A percentile compares a stretch with the other conserved stretches of the same genome.
phyloP scores from a whole-genome alignment of 2,329 filamentous ascomycete genomes.

The Curvularia sp. region DNA sequence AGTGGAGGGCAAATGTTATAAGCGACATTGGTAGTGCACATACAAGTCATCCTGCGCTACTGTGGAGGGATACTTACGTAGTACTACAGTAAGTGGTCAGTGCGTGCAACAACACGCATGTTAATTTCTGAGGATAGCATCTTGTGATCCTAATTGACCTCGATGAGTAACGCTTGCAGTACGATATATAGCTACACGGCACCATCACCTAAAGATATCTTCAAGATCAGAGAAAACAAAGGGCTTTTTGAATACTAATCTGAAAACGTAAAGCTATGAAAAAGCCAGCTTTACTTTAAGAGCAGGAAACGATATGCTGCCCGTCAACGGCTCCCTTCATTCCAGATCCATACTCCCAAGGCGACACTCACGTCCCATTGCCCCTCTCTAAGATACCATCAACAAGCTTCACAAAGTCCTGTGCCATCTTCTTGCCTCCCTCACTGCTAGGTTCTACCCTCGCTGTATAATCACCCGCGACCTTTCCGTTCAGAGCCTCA shows the following conservation, averaged over 20 bases:
- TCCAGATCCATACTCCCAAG: background rate
- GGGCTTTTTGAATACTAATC: background rate
- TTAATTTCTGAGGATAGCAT: no score
- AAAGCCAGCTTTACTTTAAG: background rate
- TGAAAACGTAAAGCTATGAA: background rate
- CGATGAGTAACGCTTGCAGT: no score
- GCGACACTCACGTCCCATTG: background rate
- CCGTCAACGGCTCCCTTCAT: background rate
- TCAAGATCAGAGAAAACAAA: background rate
- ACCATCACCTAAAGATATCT: background rate
- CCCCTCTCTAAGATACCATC: background rate
- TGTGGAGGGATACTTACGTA: no score
- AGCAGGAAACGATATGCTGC: background rate
- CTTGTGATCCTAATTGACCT: no score
- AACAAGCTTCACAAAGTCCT: conserved; percentile 33
- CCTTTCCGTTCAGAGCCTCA: conserved; percentile 45
- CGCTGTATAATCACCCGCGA: conserved; percentile 39
- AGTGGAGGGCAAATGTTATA: no score
- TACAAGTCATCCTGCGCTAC: no score
- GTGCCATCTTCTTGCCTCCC: conserved; percentile 48
- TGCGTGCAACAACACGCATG: no score
- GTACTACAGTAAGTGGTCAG: no score
- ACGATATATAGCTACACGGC: background rate
- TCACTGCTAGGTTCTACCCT: conserved; percentile 48
- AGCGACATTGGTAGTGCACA: no score